A percentile compares a stretch with the other conserved stretches of the same genome.
These are phyloP conservation scores for Silene noctiflora DNA, from an alignment of 179 eudicot species.

Conservation along the genomic window DNA sequence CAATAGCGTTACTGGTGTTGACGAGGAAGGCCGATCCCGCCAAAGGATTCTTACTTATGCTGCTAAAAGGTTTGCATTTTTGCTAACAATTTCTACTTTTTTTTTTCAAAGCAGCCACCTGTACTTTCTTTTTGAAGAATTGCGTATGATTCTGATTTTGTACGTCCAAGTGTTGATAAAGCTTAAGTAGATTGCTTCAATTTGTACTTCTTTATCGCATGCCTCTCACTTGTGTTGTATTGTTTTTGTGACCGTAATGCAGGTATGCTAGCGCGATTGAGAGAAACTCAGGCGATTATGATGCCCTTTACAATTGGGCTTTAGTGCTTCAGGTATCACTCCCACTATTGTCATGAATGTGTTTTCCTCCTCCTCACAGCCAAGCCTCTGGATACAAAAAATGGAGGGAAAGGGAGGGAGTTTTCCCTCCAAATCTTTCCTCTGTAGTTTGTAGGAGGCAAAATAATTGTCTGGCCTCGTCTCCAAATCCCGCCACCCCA, in stretches of 20 bases:
- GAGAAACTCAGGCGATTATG: constrained; percentile 88
- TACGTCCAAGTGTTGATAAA: no score
- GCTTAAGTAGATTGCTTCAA: neutral
- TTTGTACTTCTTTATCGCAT: neutral
- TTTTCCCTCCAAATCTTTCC: no score
- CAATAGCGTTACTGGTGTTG: constrained; percentile 73
- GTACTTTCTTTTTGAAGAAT: neutral
- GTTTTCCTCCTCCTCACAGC: neutral
- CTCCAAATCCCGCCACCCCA: no score
- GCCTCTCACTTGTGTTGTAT: constrained; percentile 2
- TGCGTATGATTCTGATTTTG: neutral
- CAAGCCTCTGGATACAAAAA: neutral
- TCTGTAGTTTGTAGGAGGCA: no score
- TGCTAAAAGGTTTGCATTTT: constrained; percentile 57
- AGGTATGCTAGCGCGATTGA: constrained; percentile 87
- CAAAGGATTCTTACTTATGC: constrained; percentile 91
- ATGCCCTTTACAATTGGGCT: constrained; percentile 97
- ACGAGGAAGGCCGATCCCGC: constrained; percentile 90
- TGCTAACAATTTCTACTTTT: neutral
- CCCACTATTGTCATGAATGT: neutral
- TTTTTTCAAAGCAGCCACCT: neutral
- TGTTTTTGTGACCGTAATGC: constrained; percentile 17
- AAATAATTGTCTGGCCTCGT: no score
- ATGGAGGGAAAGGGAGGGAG: no score
- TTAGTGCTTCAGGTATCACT: constrained; percentile 82